Conservation (phyloP, 345 rosid species). For the Arabis hirsuta region DNA sequence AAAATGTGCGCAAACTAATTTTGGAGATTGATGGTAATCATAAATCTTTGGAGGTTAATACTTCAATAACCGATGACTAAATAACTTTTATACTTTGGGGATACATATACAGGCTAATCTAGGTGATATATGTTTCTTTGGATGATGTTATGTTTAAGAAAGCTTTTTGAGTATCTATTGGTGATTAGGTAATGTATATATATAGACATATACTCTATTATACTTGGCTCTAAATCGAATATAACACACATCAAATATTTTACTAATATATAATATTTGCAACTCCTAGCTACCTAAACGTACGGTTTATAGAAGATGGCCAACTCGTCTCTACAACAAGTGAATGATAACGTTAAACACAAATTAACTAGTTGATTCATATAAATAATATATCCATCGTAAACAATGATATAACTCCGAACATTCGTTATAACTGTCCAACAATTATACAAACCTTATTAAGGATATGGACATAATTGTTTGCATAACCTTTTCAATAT, state of each 20-base stretch:
- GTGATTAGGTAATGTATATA: not conserved
- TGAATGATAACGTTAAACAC: conserved; percentile 1
- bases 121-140: not conserved
- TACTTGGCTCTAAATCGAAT: not conserved
- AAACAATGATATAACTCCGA: not conserved
- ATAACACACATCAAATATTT: too few relatives aligned
- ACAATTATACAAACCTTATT: not conserved
- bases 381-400: not conserved
- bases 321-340: conserved; percentile 24
- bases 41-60: not conserved
- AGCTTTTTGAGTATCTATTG: not conserved
- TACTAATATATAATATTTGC: too few relatives aligned
- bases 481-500: not conserved
- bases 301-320: conserved; percentile 13
- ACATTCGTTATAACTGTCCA: conserved; percentile 17
- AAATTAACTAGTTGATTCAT: not conserved
- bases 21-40: conserved; percentile 5
- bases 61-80: not conserved
- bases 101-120: not conserved
- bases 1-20: not conserved
- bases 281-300: conserved; percentile 1
- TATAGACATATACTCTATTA: not conserved
- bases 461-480: not conserved
- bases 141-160: not conserved
- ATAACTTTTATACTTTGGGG: not conserved